phyloP scores from a whole-genome alignment of 495 filamentous ascomycete genomes.

The Aspergillus saccharolyticus region DNA sequence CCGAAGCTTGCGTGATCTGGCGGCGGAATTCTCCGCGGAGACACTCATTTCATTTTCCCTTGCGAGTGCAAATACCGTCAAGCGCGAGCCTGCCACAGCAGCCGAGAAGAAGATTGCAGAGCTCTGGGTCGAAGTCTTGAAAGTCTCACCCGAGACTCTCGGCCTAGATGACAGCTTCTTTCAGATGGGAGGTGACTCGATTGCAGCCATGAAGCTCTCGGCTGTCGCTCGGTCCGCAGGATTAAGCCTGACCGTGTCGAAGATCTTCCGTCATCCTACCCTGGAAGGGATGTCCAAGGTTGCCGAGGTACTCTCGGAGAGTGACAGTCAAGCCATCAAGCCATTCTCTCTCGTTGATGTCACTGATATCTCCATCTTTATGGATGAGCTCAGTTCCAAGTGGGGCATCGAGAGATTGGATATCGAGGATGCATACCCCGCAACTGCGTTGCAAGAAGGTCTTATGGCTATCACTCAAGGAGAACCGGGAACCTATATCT shows the following conservation, averaged over 20 bases:
- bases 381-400: not conserved
- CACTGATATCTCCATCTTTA: not conserved
- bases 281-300: not conserved
- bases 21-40: not conserved
- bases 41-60: slow-evolving; percentile 6
- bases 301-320: not conserved
- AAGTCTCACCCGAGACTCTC: slow-evolving; percentile 6
- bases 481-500: not conserved
- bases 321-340: not conserved
- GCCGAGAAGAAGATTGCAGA: slow-evolving; percentile 2
- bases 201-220: slow-evolving; percentile 30
- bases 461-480: not conserved
- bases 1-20: slow-evolving; percentile 3
- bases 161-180: slow-evolving; percentile 21
- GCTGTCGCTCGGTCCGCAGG: slow-evolving; percentile 8
- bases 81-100: slow-evolving; percentile 1
- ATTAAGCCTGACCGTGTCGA: slow-evolving; percentile 14
- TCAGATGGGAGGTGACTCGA: slow-evolving; percentile 31
- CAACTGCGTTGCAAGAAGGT: slow-evolving; percentile 7
- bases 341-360: not conserved
- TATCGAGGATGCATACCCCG: slow-evolving; percentile 8
- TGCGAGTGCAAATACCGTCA: slow-evolving; percentile 4
- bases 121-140: slow-evolving; percentile 17
- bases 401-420: too few relatives aligned
- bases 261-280: slow-evolving; percentile 13